Conservation (phyloP, 2,329 filamentous ascomycete species). For the Triangularia verruculosa region DNA sequence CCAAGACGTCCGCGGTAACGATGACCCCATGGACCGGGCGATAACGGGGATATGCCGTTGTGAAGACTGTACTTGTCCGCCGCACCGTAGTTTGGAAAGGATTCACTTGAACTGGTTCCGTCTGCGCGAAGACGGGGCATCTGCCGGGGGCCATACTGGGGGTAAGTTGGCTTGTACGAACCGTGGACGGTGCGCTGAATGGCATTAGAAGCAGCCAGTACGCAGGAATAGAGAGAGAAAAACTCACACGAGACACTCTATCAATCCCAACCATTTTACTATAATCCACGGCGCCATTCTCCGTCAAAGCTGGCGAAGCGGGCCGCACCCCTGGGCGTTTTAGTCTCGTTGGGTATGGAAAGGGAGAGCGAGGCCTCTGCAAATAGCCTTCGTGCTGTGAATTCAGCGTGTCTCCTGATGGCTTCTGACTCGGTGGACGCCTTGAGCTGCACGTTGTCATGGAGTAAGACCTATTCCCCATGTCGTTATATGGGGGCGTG, state of each 20-base stretch:
- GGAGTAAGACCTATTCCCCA: conserved; percentile 50
- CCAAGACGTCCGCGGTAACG: conserved; percentile 34
- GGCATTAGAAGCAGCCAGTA: conserved; percentile 8
- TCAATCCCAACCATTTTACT: conserved; percentile 51
- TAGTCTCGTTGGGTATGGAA: conserved; percentile 56
- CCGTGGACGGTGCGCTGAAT: conserved; percentile 46
- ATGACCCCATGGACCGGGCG: conserved; percentile 34
- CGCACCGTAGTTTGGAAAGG: conserved; percentile 29
- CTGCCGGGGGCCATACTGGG: conserved; percentile 36
- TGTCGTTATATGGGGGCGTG: conserved; percentile 43
- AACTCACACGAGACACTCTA: conserved; percentile 44
- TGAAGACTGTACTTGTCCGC: conserved; percentile 18
- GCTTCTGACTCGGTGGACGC: conserved; percentile 46
- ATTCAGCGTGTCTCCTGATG: conserved; percentile 48
- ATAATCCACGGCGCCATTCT: conserved; percentile 48
- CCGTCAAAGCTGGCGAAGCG: conserved; percentile 48
- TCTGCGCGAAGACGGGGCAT: conserved; percentile 41
- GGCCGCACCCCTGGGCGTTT: conserved; percentile 52
- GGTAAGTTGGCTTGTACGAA: conserved; percentile 39
- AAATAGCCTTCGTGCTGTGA: conserved; percentile 41
- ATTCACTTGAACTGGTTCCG: conserved; percentile 41
- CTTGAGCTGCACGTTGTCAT: conserved; percentile 51
- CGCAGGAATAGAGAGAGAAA: not conserved
- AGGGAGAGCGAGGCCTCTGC: conserved; percentile 57
- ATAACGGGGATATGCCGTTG: conserved; percentile 23